A percentile compares a stretch with the other conserved stretches of the same genome.
These are phyloP conservation scores for Prorocentrum cordatum DNA, from an alignment of 169 alveolate species.

Conservation along the genomic window DNA sequence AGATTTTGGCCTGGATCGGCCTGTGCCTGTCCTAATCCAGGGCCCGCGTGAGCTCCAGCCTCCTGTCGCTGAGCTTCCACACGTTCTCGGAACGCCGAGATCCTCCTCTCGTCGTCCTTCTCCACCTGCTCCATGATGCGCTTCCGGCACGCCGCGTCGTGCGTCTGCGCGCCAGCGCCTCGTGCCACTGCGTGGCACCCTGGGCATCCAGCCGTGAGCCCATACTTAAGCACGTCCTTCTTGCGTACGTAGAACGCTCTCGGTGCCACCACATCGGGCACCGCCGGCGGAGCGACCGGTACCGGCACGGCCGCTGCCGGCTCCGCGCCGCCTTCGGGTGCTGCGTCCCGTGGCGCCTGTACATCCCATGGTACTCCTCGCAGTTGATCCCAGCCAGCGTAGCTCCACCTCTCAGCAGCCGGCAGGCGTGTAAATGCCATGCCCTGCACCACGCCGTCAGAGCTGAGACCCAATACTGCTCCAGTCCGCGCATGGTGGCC, in stretches of 20 bases:
- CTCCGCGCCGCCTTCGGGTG: not conserved
- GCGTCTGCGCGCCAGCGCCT: not conserved
- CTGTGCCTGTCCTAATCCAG: too few relatives aligned
- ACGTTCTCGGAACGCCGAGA: not conserved
- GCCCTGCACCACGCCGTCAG: constrained; percentile 12
- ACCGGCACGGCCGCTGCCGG: too few relatives aligned
- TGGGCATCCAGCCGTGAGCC: not conserved
- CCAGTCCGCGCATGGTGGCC: constrained; percentile 37
- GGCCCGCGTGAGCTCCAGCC: too few relatives aligned
- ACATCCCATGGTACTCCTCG: constrained; percentile 5
- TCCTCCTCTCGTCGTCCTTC: not conserved
- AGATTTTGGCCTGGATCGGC: too few relatives aligned
- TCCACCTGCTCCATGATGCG: not conserved
- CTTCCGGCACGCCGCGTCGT: not conserved
- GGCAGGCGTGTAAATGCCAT: not conserved
- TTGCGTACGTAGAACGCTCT: not conserved
- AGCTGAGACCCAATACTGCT: constrained; percentile 9
- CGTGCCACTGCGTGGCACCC: not conserved
- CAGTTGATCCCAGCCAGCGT: not conserved
- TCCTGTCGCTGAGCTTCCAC: too few relatives aligned
- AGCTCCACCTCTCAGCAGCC: not conserved
- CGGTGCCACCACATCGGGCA: not conserved
- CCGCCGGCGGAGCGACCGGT: not conserved
- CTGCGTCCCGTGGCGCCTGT: not conserved
- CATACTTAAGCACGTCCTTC: not conserved